Conservation (phyloP, 257 asterid species). For the Salvia rosmarinus region DNA sequence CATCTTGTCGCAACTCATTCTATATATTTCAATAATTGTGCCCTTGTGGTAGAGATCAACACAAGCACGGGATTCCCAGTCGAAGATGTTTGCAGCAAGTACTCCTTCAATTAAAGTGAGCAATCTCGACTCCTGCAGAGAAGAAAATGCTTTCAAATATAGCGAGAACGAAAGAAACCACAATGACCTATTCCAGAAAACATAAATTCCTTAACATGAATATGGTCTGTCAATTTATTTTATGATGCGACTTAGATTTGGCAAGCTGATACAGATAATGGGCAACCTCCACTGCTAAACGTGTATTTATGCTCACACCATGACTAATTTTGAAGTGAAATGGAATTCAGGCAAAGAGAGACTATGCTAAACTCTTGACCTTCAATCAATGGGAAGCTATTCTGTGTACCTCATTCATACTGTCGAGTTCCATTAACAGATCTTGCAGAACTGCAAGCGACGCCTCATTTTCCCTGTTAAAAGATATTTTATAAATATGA, state of each 20-base stretch:
- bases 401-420: slow-evolving; percentile 73
- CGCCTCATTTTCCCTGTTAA: slow-evolving; percentile 89
- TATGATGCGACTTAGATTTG: background rate
- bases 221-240: background rate
- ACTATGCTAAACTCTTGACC: background rate
- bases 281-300: background rate
- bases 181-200: background rate
- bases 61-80: slow-evolving; percentile 99
- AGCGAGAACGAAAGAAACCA: background rate
- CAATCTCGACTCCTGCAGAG: slow-evolving; percentile 75
- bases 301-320: background rate
- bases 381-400: slow-evolving; percentile 13
- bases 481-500: too few species aligned
- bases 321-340: background rate
- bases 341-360: background rate
- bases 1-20: slow-evolving; percentile 99
- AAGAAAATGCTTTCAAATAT: slow-evolving; percentile 8
- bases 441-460: slow-evolving; percentile 94
- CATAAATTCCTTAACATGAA: too few species aligned
- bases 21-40: slow-evolving; percentile 89
- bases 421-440: slow-evolving; percentile 83
- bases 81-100: slow-evolving; percentile 98
- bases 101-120: slow-evolving; percentile 93
- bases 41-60: slow-evolving; percentile 97
- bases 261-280: background rate